Evolutionary conservation across 768 basidiomycete genomes (phyloP).

Genomic region (Chalciporus sphaerocephalus): DNA sequence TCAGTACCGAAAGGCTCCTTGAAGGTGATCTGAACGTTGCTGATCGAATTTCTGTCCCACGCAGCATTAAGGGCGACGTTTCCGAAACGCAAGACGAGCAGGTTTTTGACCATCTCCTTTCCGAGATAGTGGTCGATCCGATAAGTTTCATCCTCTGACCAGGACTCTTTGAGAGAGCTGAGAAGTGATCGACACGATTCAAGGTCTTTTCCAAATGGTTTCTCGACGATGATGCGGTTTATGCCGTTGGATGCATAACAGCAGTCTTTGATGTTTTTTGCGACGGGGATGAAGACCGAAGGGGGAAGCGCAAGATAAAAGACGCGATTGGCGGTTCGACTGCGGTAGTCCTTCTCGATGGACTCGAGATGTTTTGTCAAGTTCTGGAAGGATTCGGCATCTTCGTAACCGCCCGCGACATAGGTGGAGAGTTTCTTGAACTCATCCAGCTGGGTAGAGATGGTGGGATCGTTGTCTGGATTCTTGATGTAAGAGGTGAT

Average conservation of each 20-base stretch:
- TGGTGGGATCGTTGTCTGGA: constrained; percentile 54
- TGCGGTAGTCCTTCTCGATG: constrained; percentile 68
- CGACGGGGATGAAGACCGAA: constrained; percentile 91
- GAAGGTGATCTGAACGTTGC: constrained; percentile 98
- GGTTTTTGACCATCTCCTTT: constrained; percentile 99
- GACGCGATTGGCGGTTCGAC: constrained; percentile 69
- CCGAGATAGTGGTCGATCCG: constrained; percentile 99
- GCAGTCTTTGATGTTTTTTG: constrained; percentile 74
- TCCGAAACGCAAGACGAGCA: constrained; percentile 92
- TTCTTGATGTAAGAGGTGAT: constrained; percentile 83
- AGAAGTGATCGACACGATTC: constrained; percentile 80
- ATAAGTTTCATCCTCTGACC: constrained; percentile 97
- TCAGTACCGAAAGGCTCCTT: constrained; percentile 99
- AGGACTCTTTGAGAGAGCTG: constrained; percentile 73
- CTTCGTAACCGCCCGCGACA: constrained; percentile 85
- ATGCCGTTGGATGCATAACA: constrained; percentile 70
- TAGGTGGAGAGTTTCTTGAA: constrained; percentile 84
- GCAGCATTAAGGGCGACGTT: constrained; percentile 84
- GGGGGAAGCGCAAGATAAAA: constrained; percentile 98
- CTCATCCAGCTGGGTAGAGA: constrained; percentile 62
- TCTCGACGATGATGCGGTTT: constrained; percentile 95
- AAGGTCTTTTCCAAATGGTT: constrained; percentile 96
- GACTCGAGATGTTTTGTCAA: constrained; percentile 73
- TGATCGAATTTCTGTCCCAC: constrained; percentile 96
- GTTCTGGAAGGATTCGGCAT: constrained; percentile 69